These are phyloP conservation scores for Botrytis porri DNA, from an alignment of 2,329 filamentous ascomycete genomes.

Conservation along the genomic window DNA sequence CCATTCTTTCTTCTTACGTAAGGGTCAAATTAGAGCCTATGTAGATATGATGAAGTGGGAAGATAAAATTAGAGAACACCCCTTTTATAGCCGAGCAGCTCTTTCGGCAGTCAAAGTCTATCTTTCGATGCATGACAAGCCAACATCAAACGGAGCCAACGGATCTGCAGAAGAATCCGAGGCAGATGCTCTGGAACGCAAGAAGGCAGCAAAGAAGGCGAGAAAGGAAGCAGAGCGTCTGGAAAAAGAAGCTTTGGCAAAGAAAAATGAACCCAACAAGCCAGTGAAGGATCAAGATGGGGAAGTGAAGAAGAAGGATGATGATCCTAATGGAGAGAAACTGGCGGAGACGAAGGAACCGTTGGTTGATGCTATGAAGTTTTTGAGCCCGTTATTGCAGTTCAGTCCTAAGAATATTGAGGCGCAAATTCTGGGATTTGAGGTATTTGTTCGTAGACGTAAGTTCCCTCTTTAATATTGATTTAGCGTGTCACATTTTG, in stretches of 20 bases:
- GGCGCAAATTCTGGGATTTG: conserved; percentile 81
- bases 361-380: conserved; percentile 82
- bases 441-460: conserved; percentile 84
- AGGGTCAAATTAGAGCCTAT: conserved; percentile 92
- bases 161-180: conserved; percentile 46
- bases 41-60: conserved; percentile 97
- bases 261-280: conserved; percentile 83
- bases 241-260: conserved; percentile 77
- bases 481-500: background rate
- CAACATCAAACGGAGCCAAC: conserved; percentile 62
- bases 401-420: conserved; percentile 77
- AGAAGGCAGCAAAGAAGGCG: conserved; percentile 87
- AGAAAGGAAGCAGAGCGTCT: conserved; percentile 73
- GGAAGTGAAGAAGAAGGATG: conserved; percentile 80
- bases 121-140: conserved; percentile 72
- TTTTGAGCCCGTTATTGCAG: conserved; percentile 76
- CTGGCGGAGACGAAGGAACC: conserved; percentile 79
- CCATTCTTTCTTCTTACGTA: conserved; percentile 94
- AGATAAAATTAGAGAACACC: conserved; percentile 84
- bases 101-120: conserved; percentile 80
- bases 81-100: conserved; percentile 84
- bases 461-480: conserved; percentile 41
- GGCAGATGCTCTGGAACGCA: conserved; percentile 66
- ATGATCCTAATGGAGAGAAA: conserved; percentile 79
- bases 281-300: conserved; percentile 55